Percentiles rank a stretch among this genome's conserved stretches.
phyloP scores from a whole-genome alignment of 352 stramenopile species.

The Elongisporangium prolatum region DNA sequence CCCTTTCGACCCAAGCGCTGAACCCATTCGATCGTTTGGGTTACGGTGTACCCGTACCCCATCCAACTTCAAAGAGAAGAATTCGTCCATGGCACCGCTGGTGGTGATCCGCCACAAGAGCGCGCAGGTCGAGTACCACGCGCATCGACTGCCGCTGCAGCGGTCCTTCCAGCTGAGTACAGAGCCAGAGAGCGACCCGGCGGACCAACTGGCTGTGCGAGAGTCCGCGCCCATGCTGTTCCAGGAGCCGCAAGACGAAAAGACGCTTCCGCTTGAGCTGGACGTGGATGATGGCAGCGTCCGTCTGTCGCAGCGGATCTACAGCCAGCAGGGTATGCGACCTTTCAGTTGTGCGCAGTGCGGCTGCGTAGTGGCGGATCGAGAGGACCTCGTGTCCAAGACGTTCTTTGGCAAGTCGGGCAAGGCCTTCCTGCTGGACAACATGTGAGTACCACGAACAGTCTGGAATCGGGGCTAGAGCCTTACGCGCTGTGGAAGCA shows the following conservation, averaged over 20 bases:
- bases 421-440: constrained; percentile 76
- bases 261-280: constrained; percentile 14
- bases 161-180: constrained; percentile 6
- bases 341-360: constrained; percentile 63
- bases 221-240: constrained; percentile 3
- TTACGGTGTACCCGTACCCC: not conserved
- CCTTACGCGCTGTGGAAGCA: constrained; percentile 12
- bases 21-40: too few species aligned
- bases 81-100: constrained; percentile 49
- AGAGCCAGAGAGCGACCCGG: constrained; percentile 14
- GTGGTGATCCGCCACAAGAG: constrained; percentile 62
- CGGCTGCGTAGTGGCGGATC: constrained; percentile 54
- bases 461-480: not conserved
- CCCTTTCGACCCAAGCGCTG: too few species aligned
- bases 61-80: constrained; percentile 1
- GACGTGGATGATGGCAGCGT: constrained; percentile 17
- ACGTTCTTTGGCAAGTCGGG: constrained; percentile 73
- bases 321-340: constrained; percentile 39
- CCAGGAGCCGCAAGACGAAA: constrained; percentile 7
- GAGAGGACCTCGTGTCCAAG: constrained; percentile 71
- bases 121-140: constrained; percentile 64
- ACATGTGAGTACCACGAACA: constrained; percentile 38
- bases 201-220: constrained; percentile 13
- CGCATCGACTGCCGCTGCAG: constrained; percentile 30
- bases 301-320: constrained; percentile 39